phyloP scores from a whole-genome alignment of 2,329 filamentous ascomycete species.

The Sclerotinia sclerotiorum region DNA sequence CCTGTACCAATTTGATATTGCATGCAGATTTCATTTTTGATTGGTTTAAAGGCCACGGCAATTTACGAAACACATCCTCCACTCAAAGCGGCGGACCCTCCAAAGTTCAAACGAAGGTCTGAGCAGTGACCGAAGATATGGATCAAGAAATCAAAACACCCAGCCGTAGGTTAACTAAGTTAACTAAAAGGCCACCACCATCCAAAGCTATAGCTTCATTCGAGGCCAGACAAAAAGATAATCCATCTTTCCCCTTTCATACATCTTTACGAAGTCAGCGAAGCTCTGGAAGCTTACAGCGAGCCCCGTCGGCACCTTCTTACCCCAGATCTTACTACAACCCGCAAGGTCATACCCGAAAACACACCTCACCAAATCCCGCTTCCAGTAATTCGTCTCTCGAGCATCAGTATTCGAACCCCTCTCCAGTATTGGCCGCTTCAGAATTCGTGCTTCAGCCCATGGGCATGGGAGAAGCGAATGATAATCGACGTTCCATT shows the following conservation, averaged over 20 bases:
- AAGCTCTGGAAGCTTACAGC: slow-evolving; percentile 62
- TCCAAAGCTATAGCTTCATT: slow-evolving; percentile 44
- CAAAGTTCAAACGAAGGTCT: slow-evolving; percentile 25
- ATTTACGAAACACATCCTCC: slow-evolving; percentile 25
- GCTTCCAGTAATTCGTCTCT: slow-evolving; percentile 43
- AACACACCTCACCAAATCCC: slow-evolving; percentile 48
- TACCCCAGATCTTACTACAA: slow-evolving; percentile 40
- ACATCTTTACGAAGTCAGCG: slow-evolving; percentile 58
- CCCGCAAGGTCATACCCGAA: slow-evolving; percentile 42
- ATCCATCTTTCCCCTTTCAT: slow-evolving; percentile 39
- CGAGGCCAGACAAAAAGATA: slow-evolving; percentile 54
- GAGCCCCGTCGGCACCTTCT: slow-evolving; percentile 58
- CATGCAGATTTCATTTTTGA: slow-evolving; percentile 19
- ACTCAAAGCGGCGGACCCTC: slow-evolving; percentile 23
- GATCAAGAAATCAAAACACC: slow-evolving; percentile 36
- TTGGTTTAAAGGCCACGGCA: slow-evolving; percentile 23
- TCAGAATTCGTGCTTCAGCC: slow-evolving; percentile 33
- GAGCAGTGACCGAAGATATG: slow-evolving; percentile 30
- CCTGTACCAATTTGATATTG: slow-evolving; percentile 22
- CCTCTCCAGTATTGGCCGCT: slow-evolving; percentile 37
- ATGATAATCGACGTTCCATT: slow-evolving; percentile 41
- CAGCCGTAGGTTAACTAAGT: slow-evolving; percentile 61
- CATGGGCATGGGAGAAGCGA: slow-evolving; percentile 28
- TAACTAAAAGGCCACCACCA: slow-evolving; percentile 50
- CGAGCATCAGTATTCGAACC: slow-evolving; percentile 37